phyloP scores from a whole-genome alignment of 805 yeast species.

The Ogataea sp. region DNA sequence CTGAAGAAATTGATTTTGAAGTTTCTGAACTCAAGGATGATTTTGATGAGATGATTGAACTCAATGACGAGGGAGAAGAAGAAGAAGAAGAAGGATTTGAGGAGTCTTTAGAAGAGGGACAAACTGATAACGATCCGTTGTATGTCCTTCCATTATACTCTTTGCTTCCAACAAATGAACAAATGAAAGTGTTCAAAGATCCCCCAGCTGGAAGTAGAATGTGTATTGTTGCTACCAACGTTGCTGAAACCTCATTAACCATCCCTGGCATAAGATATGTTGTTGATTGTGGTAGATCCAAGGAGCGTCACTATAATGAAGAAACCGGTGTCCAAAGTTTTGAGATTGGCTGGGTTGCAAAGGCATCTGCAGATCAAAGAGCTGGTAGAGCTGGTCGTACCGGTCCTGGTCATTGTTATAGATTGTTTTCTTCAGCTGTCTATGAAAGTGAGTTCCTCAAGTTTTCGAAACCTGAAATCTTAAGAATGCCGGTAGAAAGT shows the following conservation, averaged over 20 bases:
- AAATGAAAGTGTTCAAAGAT: conserved; percentile 79
- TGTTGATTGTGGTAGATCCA: conserved; percentile 90
- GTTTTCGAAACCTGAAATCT: conserved; percentile 82
- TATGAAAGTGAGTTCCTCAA: conserved; percentile 78
- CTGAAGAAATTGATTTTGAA: conserved; percentile 75
- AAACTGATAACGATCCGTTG: conserved; percentile 66
- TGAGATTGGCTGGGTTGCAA: conserved; percentile 85
- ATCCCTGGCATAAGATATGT: conserved; percentile 94
- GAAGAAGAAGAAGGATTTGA: conserved; percentile 63
- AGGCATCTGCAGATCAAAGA: conserved; percentile 94
- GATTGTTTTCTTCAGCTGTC: conserved; percentile 89
- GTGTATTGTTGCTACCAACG: conserved; percentile 93
- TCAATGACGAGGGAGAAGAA: conserved; percentile 45
- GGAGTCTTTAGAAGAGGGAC: conserved; percentile 64
- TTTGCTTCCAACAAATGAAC: conserved; percentile 87
- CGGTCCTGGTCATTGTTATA: conserved; percentile 96
- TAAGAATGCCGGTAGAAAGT: conserved; percentile 94
- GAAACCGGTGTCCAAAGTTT: conserved; percentile 89
- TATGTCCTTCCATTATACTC: conserved; percentile 92
- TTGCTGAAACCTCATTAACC: conserved; percentile 95
- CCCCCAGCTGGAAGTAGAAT: conserved; percentile 84
- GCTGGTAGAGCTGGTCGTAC: conserved; percentile 98
- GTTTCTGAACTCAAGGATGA: conserved; percentile 30
- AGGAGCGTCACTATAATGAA: conserved; percentile 77
- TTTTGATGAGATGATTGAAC: conserved; percentile 32